These are phyloP conservation scores for Aspergillus sp. DNA, from an alignment of 2,329 filamentous ascomycete species.

Conservation along the genomic window DNA sequence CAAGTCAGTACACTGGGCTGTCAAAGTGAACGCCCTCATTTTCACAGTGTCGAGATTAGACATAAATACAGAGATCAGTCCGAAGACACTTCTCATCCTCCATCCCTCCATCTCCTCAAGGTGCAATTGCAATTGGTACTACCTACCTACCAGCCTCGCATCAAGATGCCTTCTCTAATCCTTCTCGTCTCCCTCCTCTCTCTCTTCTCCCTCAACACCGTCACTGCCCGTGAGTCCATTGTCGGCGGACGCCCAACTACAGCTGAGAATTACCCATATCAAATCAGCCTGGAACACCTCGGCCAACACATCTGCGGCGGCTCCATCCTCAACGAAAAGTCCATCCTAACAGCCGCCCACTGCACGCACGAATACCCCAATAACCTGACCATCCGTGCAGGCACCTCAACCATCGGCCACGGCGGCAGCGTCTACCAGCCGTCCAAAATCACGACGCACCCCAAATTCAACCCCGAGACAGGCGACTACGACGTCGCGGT, in stretches of 20 bases:
- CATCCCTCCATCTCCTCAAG: too few species aligned
- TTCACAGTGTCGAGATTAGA: too few species aligned
- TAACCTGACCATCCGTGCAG: neutral
- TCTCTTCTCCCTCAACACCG: neutral
- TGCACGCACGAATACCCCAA: neutral
- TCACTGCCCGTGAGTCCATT: neutral
- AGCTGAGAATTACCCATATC: neutral
- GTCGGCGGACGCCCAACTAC: neutral
- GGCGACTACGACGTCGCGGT: neutral
- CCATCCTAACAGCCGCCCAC: neutral
- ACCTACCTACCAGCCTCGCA: too few species aligned
- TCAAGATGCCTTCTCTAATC: too few species aligned
- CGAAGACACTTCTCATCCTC: too few species aligned
- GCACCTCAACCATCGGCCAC: neutral
- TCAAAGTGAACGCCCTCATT: too few species aligned
- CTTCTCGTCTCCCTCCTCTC: too few species aligned
- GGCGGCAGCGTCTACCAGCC: neutral
- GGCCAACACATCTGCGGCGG: neutral
- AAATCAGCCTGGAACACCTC: neutral
- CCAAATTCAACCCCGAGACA: neutral
- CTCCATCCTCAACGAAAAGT: neutral
- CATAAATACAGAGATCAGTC: too few species aligned
- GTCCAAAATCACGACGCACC: neutral
- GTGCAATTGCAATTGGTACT: too few species aligned
- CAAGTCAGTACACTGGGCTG: too few species aligned